Evolutionary conservation across 1,284 basidiomycete genomes (phyloP).

Genomic region (Sporisorium graminicola): DNA sequence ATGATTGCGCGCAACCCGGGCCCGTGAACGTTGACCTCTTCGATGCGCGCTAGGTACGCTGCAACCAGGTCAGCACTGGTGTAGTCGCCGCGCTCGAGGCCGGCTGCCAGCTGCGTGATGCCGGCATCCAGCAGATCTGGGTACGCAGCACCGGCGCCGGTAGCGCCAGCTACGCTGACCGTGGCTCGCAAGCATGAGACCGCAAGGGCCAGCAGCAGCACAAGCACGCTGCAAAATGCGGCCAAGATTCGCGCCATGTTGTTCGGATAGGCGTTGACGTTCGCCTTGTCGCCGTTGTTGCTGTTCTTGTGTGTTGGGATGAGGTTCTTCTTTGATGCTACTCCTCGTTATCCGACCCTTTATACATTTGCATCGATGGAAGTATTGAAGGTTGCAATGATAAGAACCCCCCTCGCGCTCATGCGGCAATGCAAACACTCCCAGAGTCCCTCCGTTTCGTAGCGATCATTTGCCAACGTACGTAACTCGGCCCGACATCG

Average conservation of each 20-base stretch:
- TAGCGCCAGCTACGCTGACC: too few species aligned
- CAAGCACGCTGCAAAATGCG: slow-evolving; percentile 10
- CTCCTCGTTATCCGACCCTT: background rate
- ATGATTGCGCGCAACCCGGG: slow-evolving; percentile 76
- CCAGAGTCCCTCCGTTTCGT: too few species aligned
- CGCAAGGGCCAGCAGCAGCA: slow-evolving; percentile 15
- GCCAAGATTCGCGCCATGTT: slow-evolving; percentile 5
- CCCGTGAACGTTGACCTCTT: slow-evolving; percentile 75
- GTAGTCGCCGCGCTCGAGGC: slow-evolving; percentile 16
- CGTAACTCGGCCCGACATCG: background rate
- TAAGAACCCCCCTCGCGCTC: background rate
- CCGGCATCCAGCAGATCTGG: slow-evolving; percentile 42
- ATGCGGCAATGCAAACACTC: slow-evolving; percentile 1
- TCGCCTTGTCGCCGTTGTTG: background rate
- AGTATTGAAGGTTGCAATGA: background rate
- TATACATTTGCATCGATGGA: background rate
- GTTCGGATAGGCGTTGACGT: too few species aligned
- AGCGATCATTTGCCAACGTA: background rate
- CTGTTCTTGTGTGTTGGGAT: background rate
- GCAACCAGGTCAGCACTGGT: slow-evolving; percentile 31
- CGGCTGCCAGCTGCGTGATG: slow-evolving; percentile 27
- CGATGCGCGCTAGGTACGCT: slow-evolving; percentile 79
- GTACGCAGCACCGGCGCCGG: slow-evolving; percentile 6
- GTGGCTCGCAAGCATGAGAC: slow-evolving; percentile 15
- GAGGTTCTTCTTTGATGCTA: background rate